Evolutionary conservation across 306 rosid genomes (phyloP).

Genomic region (Citrullus amarus): DNA sequence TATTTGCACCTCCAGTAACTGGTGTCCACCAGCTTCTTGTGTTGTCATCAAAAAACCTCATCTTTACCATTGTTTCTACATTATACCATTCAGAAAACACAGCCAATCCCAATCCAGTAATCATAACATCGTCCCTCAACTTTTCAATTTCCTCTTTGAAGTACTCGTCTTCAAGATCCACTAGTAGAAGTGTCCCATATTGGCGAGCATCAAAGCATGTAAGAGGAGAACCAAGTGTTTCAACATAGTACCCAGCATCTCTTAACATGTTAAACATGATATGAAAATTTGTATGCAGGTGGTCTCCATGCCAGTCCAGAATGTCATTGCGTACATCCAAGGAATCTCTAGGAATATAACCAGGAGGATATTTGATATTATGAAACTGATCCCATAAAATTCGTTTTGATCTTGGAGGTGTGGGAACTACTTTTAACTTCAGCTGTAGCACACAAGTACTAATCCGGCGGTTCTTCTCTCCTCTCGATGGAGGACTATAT

Average conservation of each 20-base stretch:
- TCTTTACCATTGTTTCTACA: conserved; percentile 91
- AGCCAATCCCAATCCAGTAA: conserved; percentile 76
- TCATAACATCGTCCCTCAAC: conserved; percentile 68
- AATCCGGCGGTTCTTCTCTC: conserved; percentile 36
- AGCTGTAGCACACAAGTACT: conserved; percentile 83
- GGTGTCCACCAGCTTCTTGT: conserved; percentile 99
- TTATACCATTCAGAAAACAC: conserved; percentile 98
- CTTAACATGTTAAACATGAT: conserved; percentile 93
- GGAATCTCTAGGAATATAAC: conserved; percentile 94
- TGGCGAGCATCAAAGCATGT: conserved; percentile 89
- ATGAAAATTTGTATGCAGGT: conserved; percentile 87
- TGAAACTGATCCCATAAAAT: conserved; percentile 98
- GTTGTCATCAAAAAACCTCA: conserved; percentile 94
- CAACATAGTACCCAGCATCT: conserved; percentile 79
- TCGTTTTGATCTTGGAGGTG: conserved; percentile 74
- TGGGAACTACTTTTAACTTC: conserved; percentile 79
- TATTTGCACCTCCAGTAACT: conserved; percentile 88
- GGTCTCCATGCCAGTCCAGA: conserved; percentile 99
- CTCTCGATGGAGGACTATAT: conserved; percentile 70
- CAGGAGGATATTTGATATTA: conserved; percentile 92
- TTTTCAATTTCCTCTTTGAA: conserved; percentile 92
- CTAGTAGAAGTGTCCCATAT: conserved; percentile 84
- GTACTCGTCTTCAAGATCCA: conserved; percentile 97
- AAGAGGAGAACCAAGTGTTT: conserved; percentile 89
- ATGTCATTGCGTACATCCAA: conserved; percentile 97